Base-by-base conservation (phyloP, 1,284 basidiomycete species). In the Trametes sp. region DNA sequence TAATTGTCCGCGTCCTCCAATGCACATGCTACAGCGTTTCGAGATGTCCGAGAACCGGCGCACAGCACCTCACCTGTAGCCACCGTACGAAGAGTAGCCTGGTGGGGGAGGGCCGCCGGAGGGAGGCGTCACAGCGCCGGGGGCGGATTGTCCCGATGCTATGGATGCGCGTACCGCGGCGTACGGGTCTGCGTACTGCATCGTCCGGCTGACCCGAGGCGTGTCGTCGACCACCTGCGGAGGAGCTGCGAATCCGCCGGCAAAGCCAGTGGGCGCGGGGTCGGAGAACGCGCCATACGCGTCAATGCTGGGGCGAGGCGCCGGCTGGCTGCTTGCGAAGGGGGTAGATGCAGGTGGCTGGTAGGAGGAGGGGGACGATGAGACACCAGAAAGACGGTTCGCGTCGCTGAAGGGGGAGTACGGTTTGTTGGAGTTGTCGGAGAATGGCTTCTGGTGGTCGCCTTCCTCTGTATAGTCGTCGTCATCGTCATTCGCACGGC, bases 201-300 rank as follows among this genome's bases (percentile, higher is more conserved):
- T 95, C 56, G 94, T 95, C 70, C 93, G 80, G 75, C 93, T 95
- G 36, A 93, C 79, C 23, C 84, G 80, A 26, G 87, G 84, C 1
- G 76, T 76, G 31, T 72, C 68, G 73, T 76, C 66, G 74, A 83
- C 76, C 7, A 72, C 71, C 28, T 70, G 65, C 4, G 75, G 67
- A 78, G 73, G 68, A 14, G 72, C 46, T 26, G 68, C 54, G 59
- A 70, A 59, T 21, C 59, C 58, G 33, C 72, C 51, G 13, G 70
- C 63, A 72, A 85, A 91, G 21, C 92, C 92, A 64, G 80, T 84
- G 0, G 92, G 92, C 0, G 89, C 84, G 31, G 92, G 92, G 72
- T 94, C 92, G 0, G 87, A 90, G 77, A 95, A 95, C 21, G 93
- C 93, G 52, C 94, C 94, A 70, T 95, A 95, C 9, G 87, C 87